phyloP scores from a whole-genome alignment of 177 flowering plant species.

The Vitis hybrid region DNA sequence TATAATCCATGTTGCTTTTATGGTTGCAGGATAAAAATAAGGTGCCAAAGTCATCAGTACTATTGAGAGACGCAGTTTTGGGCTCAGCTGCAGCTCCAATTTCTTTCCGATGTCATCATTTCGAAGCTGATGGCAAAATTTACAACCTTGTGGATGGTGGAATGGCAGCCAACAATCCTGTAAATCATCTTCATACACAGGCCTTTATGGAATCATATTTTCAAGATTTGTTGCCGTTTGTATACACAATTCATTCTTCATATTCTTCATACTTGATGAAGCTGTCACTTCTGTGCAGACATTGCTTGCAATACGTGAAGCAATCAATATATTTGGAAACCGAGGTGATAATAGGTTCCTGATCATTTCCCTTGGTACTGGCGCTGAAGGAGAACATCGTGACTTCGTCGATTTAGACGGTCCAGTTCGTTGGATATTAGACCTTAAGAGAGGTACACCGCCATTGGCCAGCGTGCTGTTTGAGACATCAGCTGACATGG shows the following conservation, averaged over 20 bases:
- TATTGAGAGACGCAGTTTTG: not conserved
- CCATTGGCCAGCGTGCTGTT: too few relatives aligned
- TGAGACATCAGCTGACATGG: too few relatives aligned
- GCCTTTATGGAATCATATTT: too few relatives aligned
- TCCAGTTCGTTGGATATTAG: too few relatives aligned
- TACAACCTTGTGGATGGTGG: constrained; percentile 16
- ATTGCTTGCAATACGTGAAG: constrained; percentile 1
- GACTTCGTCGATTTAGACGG: too few relatives aligned
- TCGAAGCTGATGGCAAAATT: not conserved
- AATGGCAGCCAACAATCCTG: constrained; percentile 20
- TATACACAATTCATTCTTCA: too few relatives aligned
- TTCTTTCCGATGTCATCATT: constrained; percentile 9
- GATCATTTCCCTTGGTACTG: not conserved
- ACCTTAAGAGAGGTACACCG: too few relatives aligned
- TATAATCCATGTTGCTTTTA: too few relatives aligned
- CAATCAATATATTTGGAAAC: not conserved
- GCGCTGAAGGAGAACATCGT: too few relatives aligned
- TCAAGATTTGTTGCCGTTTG: too few relatives aligned
- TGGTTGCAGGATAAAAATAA: not conserved
- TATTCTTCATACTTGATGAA: too few relatives aligned
- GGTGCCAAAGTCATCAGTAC: not conserved
- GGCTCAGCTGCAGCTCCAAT: constrained; percentile 17
- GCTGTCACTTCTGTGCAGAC: not conserved
- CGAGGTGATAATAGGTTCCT: too few relatives aligned
- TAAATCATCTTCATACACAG: not conserved